Percentiles rank a stretch among this genome's conserved stretches.
Conservation (phyloP, 306 rosid species). For the Chamaecrista fasciculata region DNA sequence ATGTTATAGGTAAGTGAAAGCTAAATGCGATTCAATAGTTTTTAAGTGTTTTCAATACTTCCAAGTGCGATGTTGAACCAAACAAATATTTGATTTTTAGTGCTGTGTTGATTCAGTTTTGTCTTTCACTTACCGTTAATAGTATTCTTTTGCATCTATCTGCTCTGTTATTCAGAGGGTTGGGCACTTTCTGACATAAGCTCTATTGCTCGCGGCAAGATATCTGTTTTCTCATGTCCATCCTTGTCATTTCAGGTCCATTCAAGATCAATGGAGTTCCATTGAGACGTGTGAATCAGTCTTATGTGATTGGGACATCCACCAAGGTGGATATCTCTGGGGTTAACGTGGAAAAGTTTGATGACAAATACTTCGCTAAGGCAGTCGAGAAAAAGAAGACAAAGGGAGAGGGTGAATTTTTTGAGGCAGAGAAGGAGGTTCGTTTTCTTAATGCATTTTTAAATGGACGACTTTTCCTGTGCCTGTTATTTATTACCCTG, state of each 20-base stretch:
- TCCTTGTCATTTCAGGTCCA: conserved; percentile 40
- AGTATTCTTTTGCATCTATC: too few species aligned
- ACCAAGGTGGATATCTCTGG: conserved; percentile 53
- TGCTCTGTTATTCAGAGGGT: not conserved
- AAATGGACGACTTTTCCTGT: not conserved
- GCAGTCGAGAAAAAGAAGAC: conserved; percentile 47
- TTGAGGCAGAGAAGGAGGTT: conserved; percentile 63
- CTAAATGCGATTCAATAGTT: too few species aligned
- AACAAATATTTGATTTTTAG: too few species aligned
- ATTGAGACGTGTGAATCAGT: conserved; percentile 56
- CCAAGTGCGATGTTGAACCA: too few species aligned
- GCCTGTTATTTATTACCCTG: too few species aligned
- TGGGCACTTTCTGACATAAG: not conserved
- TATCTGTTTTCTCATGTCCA: not conserved
- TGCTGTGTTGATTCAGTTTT: not conserved
- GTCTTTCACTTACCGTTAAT: not conserved
- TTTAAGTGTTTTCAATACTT: too few species aligned
- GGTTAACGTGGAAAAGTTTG: conserved; percentile 45
- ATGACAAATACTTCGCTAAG: conserved; percentile 55
- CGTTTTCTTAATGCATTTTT: not conserved
- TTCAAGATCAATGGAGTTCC: conserved; percentile 68
- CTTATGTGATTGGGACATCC: conserved; percentile 58
- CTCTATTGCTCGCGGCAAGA: not conserved
- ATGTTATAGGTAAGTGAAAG: too few species aligned
- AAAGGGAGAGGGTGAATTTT: conserved; percentile 56